A percentile compares a stretch with the other conserved stretches of the same genome.
Conservation (phyloP, 1,284 basidiomycete genomes). For the Boletus sp. region DNA sequence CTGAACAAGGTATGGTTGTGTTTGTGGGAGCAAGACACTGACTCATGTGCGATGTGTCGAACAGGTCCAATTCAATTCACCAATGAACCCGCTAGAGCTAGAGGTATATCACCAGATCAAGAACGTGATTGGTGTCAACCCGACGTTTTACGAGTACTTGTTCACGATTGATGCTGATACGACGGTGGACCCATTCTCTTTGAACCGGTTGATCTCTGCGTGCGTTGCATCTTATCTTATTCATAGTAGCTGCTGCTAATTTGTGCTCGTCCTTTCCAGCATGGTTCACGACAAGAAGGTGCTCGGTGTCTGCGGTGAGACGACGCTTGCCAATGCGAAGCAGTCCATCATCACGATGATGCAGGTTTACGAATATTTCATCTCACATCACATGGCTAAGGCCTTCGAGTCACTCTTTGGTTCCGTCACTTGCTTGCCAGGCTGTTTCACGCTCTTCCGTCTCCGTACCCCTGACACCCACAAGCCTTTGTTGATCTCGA, state of each 20-base stretch:
- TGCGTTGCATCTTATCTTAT: constrained; percentile 37
- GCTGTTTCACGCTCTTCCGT: constrained; percentile 95
- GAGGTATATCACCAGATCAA: constrained; percentile 99
- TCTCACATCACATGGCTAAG: constrained; percentile 96
- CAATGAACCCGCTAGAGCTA: constrained; percentile 95
- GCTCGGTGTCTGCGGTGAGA: constrained; percentile 93
- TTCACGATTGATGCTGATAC: constrained; percentile 99
- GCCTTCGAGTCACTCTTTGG: constrained; percentile 97
- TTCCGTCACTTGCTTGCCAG: constrained; percentile 96
- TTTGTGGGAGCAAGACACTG: not conserved
- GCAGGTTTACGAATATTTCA: constrained; percentile 98
- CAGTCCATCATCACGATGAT: constrained; percentile 97
- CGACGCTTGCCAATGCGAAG: constrained; percentile 83
- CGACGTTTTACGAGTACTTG: constrained; percentile 96
- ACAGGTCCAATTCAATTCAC: constrained; percentile 91
- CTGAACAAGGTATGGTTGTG: constrained; percentile 77
- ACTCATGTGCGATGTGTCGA: not conserved
- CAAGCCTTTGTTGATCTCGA: constrained; percentile 85
- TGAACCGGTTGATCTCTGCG: constrained; percentile 91
- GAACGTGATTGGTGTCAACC: constrained; percentile 99
- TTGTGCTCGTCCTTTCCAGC: constrained; percentile 35
- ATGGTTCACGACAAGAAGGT: constrained; percentile 94
- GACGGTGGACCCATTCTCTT: constrained; percentile 78
- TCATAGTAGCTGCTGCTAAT: not conserved
- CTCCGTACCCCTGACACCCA: constrained; percentile 91